Base-by-base conservation (phyloP, 2,329 filamentous ascomycete species). In the Beauveria medogensis region DNA sequence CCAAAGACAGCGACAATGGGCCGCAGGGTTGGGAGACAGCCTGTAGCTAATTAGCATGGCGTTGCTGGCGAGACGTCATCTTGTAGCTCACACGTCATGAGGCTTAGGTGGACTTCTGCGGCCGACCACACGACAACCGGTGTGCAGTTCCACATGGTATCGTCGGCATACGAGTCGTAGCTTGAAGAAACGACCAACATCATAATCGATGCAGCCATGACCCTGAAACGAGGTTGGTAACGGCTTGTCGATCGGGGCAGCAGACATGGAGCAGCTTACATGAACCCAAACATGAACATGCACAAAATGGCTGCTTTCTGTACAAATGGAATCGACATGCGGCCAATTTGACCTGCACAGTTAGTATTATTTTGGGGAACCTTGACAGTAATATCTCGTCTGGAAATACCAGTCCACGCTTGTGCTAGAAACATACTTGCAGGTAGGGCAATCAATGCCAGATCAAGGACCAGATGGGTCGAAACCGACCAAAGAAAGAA, bases 401-500 rank as follows among this genome's bases (percentile, higher is more conserved):
- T 22, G 16, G 22, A 47, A 26, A 50, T 34, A 5, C 52, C 2
- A 20, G 50, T 40, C 30, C 9, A 9, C 30, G 18, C 7, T 30
- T 7, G 5, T 2, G 7, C 22, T 2, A 6, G 16, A 16, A 37
- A 56, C 59, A 22, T 61, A 61, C 59, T 51, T 8, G 59, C 59
- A 10, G 59, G 59, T 2, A 61, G 46, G 14, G 43, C 28, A 10
- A 61, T 57, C 43, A 61, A n/a, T 3, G 59, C 30, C 30, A 55
- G 28, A 20, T 61, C 59, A 8, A 61, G 40, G 16, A 40, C 59
- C 8, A 61, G 20, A 55, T 61, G 59, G 1, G 53, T 61, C 34
- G 59, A 61, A n/a, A 61, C 59, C 7, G 59, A 61, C 59, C 59
- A 61, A 3, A 61, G 28, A 20, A 63, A 63, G n/a, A 64, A 62